These are phyloP conservation scores for Wickerhamiella dianesei DNA, from an alignment of 805 yeast species.

Conservation along the genomic window DNA sequence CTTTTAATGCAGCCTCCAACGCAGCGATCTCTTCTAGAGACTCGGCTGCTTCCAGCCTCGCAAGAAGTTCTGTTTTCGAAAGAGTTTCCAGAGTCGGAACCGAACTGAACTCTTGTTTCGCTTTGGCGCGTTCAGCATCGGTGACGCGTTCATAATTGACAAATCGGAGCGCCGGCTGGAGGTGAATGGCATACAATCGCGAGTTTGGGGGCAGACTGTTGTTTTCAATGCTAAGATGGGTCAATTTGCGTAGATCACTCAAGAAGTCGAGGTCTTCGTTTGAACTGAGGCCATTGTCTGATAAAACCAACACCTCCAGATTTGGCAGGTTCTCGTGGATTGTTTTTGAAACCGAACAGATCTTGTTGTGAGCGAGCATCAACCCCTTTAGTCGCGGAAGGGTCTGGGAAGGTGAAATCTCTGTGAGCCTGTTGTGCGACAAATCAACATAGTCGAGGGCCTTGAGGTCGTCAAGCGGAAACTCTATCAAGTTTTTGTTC, in stretches of 20 bases:
- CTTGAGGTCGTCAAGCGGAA: constrained; percentile 6
- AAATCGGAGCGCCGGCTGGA: constrained; percentile 47
- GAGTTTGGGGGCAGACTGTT: constrained; percentile 50
- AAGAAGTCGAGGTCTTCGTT: constrained; percentile 33
- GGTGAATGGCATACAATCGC: constrained; percentile 44
- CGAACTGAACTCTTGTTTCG: background rate
- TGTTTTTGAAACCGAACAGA: constrained; percentile 25
- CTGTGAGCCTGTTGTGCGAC: constrained; percentile 56
- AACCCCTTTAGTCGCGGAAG: constrained; percentile 36
- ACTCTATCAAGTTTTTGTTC: constrained; percentile 14
- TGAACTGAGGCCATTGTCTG: constrained; percentile 37
- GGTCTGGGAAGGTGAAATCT: constrained; percentile 38
- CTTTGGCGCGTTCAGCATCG: constrained; percentile 34
- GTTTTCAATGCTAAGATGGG: constrained; percentile 38
- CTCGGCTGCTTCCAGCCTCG: constrained; percentile 46
- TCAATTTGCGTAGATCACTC: constrained; percentile 30
- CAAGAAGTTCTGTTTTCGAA: constrained; percentile 29
- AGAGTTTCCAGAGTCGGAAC: constrained; percentile 35
- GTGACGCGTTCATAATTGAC: constrained; percentile 58
- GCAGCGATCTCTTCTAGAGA: constrained; percentile 62
- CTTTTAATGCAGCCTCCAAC: constrained; percentile 43
- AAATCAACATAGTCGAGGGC: constrained; percentile 46
- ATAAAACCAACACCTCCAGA: constrained; percentile 39
- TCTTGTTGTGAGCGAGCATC: constrained; percentile 50
- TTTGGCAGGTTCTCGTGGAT: constrained; percentile 31